Base-by-base conservation (phyloP, 345 rosid species). In the Theobroma cacao region DNA sequence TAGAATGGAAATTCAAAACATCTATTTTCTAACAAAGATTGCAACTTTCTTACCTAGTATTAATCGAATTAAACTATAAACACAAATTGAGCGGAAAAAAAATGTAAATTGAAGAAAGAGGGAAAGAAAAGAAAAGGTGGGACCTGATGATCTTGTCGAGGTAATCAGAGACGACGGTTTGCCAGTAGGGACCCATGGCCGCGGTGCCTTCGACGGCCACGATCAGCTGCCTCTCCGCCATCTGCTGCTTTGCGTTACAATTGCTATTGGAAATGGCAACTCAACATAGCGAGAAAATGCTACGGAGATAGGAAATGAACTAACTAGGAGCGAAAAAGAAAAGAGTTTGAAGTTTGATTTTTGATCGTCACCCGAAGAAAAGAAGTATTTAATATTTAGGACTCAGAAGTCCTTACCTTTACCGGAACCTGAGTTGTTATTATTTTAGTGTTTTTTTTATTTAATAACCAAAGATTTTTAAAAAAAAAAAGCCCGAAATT, bases 191-290 rank as follows among this genome's bases (percentile, higher is more conserved):
- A 13, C 98, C 99, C 89, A 96, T 81, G 52, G 98, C 97, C 0
- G 97, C 97, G 5, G 98, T 94, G 50, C 94, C 93, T 89, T 96
- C 99, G 15, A 93, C 87, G 73, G 89, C 97, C 56, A 96, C 91
- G 88, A 92, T 92, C 82, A 94, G 86, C 87, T 94, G 95, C 62
- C 84, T 94, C 87, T 89, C 90, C 82, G 93, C 87, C 94, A 91
- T 90, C 24, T n/a, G 36, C 36, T 36, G 33, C 12, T 28, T 60
- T 31, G n/a, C 3, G n/a, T 61, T 31, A 33, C 43, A 36, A 62
- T 31, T 0, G n/a, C 2, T 20, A 17, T 7, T 24, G 68, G 68
- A 24, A 34, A 34, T 9, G 45, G 26, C 26, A 34, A 63, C 3
- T 45, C 68, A 63, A 33, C 40, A 20, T 33, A 34, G 41, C 43